Base-by-base conservation (phyloP, 1,284 basidiomycete genomes). In the Moesziomyces globuligerus region DNA sequence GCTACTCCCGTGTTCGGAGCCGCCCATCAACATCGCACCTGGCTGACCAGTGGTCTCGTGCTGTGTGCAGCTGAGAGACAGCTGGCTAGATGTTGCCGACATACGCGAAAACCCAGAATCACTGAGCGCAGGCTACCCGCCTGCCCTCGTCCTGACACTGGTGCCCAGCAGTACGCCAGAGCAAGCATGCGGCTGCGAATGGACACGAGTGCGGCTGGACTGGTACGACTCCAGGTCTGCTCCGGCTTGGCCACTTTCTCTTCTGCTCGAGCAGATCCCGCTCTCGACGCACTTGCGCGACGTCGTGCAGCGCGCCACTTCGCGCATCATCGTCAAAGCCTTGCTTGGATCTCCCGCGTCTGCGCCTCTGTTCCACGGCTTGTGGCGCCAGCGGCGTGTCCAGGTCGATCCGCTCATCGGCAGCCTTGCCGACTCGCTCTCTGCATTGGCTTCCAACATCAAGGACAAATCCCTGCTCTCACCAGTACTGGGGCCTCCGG, bases 351-450 rank as follows among this genome's bases (percentile, higher is more conserved):
- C 46, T 11, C 6, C 51, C 4, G n/a, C 43, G 3, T 46, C 50
- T 7, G 55, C 62, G 13, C 28, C 46, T 34, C 47, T 65, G 18
- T 65, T 54, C 25, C 46, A 58, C 29, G 46, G 44, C 10, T 46
- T 38, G 1, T 65, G 62, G 62, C 62, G 58, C 24, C 38, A 49
- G 7, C 55, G 62, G 13, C 55, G 58, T 21, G 20, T 17, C 5
- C 47, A 58, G 2, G 28, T 41, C 13, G 46, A 24, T 5, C 50
- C 62, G 5, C 28, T 58, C 4, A 43, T 65, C 36, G 36, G 18
- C 39, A 58, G 55, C 32, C 54, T 65, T 34, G 62, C 62, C 36
- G 15, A 34, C 11, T 58, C 62, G 11, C 25, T 65, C 34, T 44
- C 39, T 18, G 38, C 47, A 4, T 36, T 65, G 4, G n/a, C 54